phyloP scores from a whole-genome alignment of 2,329 filamentous ascomycete genomes.

The Colletotrichum truncatum region DNA sequence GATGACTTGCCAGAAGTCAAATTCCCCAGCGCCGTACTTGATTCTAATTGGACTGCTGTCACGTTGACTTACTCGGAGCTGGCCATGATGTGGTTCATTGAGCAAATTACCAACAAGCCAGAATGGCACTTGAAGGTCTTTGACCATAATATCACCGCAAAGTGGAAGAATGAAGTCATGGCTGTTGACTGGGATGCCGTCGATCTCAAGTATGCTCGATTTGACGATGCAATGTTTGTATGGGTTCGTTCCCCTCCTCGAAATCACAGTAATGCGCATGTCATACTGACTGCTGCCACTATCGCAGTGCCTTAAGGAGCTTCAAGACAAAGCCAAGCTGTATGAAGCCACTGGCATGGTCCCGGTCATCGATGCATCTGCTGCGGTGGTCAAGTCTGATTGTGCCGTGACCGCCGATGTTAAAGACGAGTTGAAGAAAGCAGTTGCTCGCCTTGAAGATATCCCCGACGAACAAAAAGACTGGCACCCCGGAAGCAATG shows the following conservation, averaged over 20 bases:
- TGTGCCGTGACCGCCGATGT: constrained; percentile 35
- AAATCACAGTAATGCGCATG: too few relatives aligned
- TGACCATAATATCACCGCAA: constrained; percentile 35
- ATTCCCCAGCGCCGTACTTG: constrained; percentile 2
- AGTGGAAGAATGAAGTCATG: constrained; percentile 35
- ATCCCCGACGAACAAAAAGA: constrained; percentile 60
- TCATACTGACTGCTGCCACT: neutral
- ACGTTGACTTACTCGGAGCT: constrained; percentile 29
- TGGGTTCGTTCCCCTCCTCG: constrained; percentile 33
- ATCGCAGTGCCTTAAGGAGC: constrained; percentile 42
- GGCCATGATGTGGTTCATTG: constrained; percentile 39
- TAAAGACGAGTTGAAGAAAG: constrained; percentile 48
- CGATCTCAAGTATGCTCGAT: constrained; percentile 35
- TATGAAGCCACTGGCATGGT: constrained; percentile 44
- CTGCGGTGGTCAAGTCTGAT: constrained; percentile 47
- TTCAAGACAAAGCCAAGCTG: constrained; percentile 42
- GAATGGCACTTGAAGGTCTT: constrained; percentile 38
- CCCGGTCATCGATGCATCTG: constrained; percentile 43
- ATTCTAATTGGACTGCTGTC: constrained; percentile 7
- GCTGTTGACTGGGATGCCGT: constrained; percentile 38
- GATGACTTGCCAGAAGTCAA: neutral
- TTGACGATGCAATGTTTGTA: constrained; percentile 41
- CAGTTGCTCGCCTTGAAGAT: constrained; percentile 58
- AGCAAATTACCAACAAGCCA: constrained; percentile 39
- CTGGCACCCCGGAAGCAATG: constrained; percentile 68